Evolutionary conservation across 163 green algal species (phyloP), one percentile per base, ranked within the genome.

Genomic region (Prototheca stagnorum): DNA sequence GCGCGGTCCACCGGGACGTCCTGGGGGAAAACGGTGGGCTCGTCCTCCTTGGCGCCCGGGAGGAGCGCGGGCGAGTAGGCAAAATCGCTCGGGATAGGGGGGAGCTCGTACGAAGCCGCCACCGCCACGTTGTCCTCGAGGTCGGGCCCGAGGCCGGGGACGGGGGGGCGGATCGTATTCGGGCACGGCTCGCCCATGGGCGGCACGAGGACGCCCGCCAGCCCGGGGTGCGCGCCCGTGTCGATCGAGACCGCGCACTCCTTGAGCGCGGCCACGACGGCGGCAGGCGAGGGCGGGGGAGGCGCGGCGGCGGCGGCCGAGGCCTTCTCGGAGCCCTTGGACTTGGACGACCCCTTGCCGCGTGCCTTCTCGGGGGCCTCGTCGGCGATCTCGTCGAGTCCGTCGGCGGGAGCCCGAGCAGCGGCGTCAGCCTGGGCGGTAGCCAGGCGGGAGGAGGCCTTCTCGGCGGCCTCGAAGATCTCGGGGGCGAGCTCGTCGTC

Each of bases 101-200:
- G 73, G 45, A 81, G 65, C 39, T 56, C 49, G 75, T 79, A 90
- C 8, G 54, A 55, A 26, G 64, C 67, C 47, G 57, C 78, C 31
- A 82, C 55, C 9, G 86, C 78, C 5, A 61, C 48, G 54, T 92
- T 92, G 49, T 49, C 24, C 11, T 56, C 68, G 48, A 90, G 70
- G 53, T 82, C 78, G 4, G 67, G 47, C 14, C 80, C 74, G 17
- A 78, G 51, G 35, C 44, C 39, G 45, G 80, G 86, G n/a, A 83
- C 83, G 14, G 71, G 64, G 0, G 53, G 67, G 35, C 93, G 48
- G 24, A 81, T 61, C 0, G 72, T n/a, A n/a, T n/a, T 28, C 0
- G 86, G 83, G 59, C 80, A 90, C 9, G 66, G 47, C 33, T 94
- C 78, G n/a, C 79, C 85, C 5, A n/a, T 48, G 21, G 69, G 64